Conservation (phyloP, 805 yeast genomes). For the Barnettozyma wickerhamii region DNA sequence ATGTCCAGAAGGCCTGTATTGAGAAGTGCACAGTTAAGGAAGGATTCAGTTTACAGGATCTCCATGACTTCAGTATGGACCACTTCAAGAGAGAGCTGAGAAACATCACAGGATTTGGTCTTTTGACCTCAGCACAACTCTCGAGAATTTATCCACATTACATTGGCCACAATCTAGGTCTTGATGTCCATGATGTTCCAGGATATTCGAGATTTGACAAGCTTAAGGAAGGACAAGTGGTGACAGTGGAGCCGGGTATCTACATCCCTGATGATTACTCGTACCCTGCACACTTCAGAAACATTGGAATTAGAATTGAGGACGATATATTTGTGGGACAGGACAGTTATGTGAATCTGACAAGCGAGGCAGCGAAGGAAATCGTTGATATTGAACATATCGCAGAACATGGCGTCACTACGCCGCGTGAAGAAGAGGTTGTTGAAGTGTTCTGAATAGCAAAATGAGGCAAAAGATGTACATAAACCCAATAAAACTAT, state of each 20-base stretch:
- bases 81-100: constrained; percentile 58
- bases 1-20: constrained; percentile 77
- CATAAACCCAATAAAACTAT: not conserved
- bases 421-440: constrained; percentile 41
- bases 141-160: constrained; percentile 81
- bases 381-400: constrained; percentile 72
- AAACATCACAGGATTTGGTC: constrained; percentile 60
- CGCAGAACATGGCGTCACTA: constrained; percentile 56
- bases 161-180: constrained; percentile 91
- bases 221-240: constrained; percentile 67
- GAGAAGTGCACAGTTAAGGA: constrained; percentile 53
- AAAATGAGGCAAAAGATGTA: not conserved
- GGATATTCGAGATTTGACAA: constrained; percentile 49
- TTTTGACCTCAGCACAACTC: constrained; percentile 47
- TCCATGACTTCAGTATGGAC: constrained; percentile 67
- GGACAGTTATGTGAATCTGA: constrained; percentile 52
- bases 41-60: constrained; percentile 58
- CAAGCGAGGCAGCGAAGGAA: constrained; percentile 85
- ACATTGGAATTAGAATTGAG: constrained; percentile 91
- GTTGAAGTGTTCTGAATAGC: constrained; percentile 19
- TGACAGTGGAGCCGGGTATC: constrained; percentile 95
- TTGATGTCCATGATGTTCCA: constrained; percentile 87
- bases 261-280: constrained; percentile 69
- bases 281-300: constrained; percentile 79
- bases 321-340: constrained; percentile 85